Base-by-base conservation (phyloP, 176 grass and related monocot species). In the Cymbopogon citratus region DNA sequence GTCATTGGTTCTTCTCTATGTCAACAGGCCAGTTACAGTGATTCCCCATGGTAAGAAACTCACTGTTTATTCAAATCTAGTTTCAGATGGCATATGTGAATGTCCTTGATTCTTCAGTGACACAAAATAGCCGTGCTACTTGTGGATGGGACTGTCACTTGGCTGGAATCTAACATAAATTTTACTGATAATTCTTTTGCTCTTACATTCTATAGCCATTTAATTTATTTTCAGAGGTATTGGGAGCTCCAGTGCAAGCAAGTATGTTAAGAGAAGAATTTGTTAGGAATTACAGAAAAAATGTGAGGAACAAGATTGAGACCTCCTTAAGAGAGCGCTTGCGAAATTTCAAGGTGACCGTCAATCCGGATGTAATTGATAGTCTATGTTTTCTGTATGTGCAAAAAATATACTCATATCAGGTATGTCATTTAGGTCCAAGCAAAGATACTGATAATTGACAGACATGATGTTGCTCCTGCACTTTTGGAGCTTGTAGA, bases 221-320 rank as follows among this genome's bases (percentile, higher is more conserved):
- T 57, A 57, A 74, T 83, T 48, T 65, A 5, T 76, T 84, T 84
- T 73, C 63, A 84, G 82, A 40, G 46, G n/a, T 23, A 44, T 14
- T 71, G 38, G 68, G 62, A 24, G 63, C 62, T 84, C 7, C 63
- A 43, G 2, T 76, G 35, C 18, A 54, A 29, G 33, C 31, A 34
- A 69, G 48, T 25, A 59, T 6, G 18, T 33, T 84, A 38, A 76
- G 12, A 27, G 48, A 76, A 43, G 25, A 77, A 16, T 1, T 40
- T 76, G 73, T 76, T 44, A 21, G 16, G 0, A 12, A 9, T 4
- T 75, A 69, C 63, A 18, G 16, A 18, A 15, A 43, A 59, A 69
- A 33, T 6, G 24, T 0, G 12, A 71, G 68, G 38, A 71, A 44
- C 2, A 44, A 24, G 38, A 44, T 71, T 71, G 41, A 71, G 68